These are phyloP conservation scores for Candida ortonii DNA, from an alignment of 805 yeast genomes.

Conservation along the genomic window DNA sequence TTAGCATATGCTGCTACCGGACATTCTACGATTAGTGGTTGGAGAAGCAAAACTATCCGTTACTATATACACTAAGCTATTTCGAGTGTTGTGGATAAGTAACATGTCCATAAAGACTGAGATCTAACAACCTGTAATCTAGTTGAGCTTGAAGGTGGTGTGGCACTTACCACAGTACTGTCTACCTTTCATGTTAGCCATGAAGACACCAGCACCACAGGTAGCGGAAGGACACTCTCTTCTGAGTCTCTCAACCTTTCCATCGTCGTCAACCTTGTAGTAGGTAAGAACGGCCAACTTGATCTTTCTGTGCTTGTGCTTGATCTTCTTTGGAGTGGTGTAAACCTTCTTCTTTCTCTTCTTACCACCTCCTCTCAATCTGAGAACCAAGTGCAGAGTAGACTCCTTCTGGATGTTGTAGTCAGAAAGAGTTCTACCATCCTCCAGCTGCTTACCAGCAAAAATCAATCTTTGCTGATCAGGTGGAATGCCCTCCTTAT, in stretches of 20 bases:
- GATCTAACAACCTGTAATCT: slow-evolving; percentile 1
- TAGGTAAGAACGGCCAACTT: slow-evolving; percentile 98
- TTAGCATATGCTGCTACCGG: no score
- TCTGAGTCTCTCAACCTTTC: slow-evolving; percentile 97
- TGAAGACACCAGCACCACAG: slow-evolving; percentile 99
- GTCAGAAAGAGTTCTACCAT: slow-evolving; percentile 97
- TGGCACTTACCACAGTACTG: slow-evolving; percentile 99
- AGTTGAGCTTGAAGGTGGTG: slow-evolving; percentile 71
- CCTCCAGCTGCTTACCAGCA: slow-evolving; percentile 99
- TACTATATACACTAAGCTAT: no score
- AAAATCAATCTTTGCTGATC: slow-evolving; percentile 99
- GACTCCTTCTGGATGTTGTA: slow-evolving; percentile 99
- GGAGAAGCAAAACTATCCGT: no score
- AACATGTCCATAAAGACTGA: neutral
- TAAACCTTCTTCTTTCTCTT: slow-evolving; percentile 99
- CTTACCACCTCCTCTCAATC: slow-evolving; percentile 98
- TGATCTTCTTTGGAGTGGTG: slow-evolving; percentile 99
- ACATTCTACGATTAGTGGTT: no score
- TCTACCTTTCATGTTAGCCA: slow-evolving; percentile 99
- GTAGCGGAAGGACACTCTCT: slow-evolving; percentile 91
- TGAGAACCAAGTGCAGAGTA: slow-evolving; percentile 90
- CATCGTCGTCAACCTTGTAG: slow-evolving; percentile 99
- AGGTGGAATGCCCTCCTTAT: slow-evolving; percentile 99
- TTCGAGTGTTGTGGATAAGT: no score
- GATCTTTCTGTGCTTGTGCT: slow-evolving; percentile 99